These are phyloP conservation scores for Candida broadrunensis DNA, from an alignment of 805 yeast genomes.

Conservation along the genomic window DNA sequence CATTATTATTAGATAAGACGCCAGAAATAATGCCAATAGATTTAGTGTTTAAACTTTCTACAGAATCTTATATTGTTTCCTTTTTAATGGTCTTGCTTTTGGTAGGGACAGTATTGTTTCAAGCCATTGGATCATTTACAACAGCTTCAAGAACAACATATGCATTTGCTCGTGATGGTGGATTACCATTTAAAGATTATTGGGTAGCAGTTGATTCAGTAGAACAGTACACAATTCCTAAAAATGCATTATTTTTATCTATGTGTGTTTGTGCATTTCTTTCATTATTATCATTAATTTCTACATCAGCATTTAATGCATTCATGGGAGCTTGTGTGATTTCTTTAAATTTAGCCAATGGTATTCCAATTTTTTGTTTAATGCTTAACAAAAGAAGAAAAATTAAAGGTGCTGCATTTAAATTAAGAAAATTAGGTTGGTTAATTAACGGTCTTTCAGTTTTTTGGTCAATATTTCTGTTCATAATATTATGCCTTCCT, in stretches of 20 bases:
- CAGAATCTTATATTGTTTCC: constrained; percentile 66
- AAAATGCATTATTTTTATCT: constrained; percentile 63
- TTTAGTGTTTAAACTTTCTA: constrained; percentile 66
- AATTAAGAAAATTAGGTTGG: constrained; percentile 63
- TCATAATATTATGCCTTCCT: constrained; percentile 66
- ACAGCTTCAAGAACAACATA: constrained; percentile 81
- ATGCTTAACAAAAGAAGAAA: constrained; percentile 58
- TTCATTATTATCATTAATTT: constrained; percentile 64
- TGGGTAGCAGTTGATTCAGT: constrained; percentile 66
- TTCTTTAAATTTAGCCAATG: constrained; percentile 69
- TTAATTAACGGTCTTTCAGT: constrained; percentile 56
- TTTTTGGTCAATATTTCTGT: constrained; percentile 56
- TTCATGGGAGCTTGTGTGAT: constrained; percentile 82
- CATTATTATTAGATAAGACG: constrained; percentile 49
- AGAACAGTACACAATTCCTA: constrained; percentile 61
- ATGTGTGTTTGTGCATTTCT: constrained; percentile 58
- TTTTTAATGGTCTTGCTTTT: constrained; percentile 64
- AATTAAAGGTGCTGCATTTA: constrained; percentile 66
- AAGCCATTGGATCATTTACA: constrained; percentile 75
- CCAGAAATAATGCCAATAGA: constrained; percentile 78
- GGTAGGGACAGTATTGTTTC: constrained; percentile 68
- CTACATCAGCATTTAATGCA: constrained; percentile 76
- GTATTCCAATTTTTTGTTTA: constrained; percentile 68
- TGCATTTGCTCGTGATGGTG: constrained; percentile 82
- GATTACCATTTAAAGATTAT: constrained; percentile 59